Evolutionary conservation across 2,329 filamentous ascomycete genomes (phyloP), one percentile per base, ranked within the genome.

Genomic region (Neopestalotiopsis sp.): DNA sequence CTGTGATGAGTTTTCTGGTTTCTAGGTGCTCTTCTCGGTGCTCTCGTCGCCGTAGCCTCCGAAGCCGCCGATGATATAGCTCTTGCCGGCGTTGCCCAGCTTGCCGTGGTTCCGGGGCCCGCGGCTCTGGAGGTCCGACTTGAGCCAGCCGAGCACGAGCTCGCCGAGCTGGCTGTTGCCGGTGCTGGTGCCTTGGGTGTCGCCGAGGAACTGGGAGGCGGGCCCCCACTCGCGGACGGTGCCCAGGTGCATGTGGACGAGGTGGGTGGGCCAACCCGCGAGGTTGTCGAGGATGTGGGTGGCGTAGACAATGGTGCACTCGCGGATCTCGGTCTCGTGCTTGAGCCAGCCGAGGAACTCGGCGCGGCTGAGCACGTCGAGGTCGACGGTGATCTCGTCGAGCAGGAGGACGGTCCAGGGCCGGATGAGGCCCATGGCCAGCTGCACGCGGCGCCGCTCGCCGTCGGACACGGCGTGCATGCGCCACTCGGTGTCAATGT

Each of bases 211-310:
- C 42, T 85, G 83, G 67, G 91, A 90, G 59, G 95, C 89, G 45
- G 84, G 83, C 1, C 94, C 95, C 91, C 91, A 97, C 80, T 97
- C 93, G 85, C 94, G 95, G 71, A 98, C 92, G 71, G 87, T 89
- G 34, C 96, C 96, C 61, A 97, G 80, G 78, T 94, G 92, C 95
- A 99, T 98, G 79, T 98, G 95, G 64, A 97, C 95, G 49, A 99
- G 85, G 81, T 99, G 95, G 1, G 93, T 97, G 6, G 96, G 96
- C 96, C 96, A 99, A 24, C 91, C 91, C 0, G 94, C 94, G 65
- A 99, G 84, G 79, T 98, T 98, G 79, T 99, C 96, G 74, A 99
- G 83, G 72, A 99, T 98, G 81, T 99, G 96, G 14, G 96, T 99
- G 7, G 96, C 96, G 79, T 99, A 99, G 38, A 99, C 94, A 75